Evolutionary conservation across 2,329 filamentous ascomycete genomes (phyloP).

Genomic region (Cercospora citrullina): DNA sequence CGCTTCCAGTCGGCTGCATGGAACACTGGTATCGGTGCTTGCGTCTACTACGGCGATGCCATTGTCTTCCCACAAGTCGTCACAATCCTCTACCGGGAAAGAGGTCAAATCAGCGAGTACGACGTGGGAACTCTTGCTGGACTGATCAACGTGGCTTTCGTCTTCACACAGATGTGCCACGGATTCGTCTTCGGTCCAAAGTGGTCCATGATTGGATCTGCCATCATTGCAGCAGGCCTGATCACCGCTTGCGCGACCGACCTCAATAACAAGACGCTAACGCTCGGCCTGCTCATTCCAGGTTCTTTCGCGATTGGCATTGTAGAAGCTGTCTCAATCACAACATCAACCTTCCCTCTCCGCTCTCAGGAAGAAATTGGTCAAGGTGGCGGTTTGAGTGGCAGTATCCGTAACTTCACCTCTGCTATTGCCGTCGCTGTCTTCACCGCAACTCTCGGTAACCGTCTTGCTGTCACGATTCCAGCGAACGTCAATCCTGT

Average conservation of each 20-base stretch:
- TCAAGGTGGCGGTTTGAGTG: constrained; percentile 30
- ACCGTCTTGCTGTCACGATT: constrained; percentile 26
- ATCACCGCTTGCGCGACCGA: constrained; percentile 28
- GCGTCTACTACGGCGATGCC: constrained; percentile 32
- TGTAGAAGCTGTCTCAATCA: constrained; percentile 31
- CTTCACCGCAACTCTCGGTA: constrained; percentile 30
- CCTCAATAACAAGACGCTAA: constrained; percentile 27
- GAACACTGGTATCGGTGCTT: constrained; percentile 31
- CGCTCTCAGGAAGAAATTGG: constrained; percentile 34
- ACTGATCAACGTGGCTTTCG: constrained; percentile 31
- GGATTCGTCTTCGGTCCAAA: constrained; percentile 31
- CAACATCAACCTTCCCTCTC: constrained; percentile 32
- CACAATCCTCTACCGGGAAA: constrained; percentile 28
- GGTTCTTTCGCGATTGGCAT: constrained; percentile 31
- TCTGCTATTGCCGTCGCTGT: constrained; percentile 30
- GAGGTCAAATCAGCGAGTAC: constrained; percentile 32
- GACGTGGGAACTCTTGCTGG: constrained; percentile 32
- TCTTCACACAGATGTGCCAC: constrained; percentile 34
- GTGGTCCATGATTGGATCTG: constrained; percentile 32
- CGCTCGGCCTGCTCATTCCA: constrained; percentile 27
- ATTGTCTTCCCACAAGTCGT: constrained; percentile 33
- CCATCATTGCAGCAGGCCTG: constrained; percentile 28
- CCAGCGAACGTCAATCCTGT: constrained; percentile 27
- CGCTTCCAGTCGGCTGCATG: constrained; percentile 30
- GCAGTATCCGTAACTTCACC: constrained; percentile 29